phyloP scores from a whole-genome alignment of 345 rosid genomes.

The Garcia nutans region DNA sequence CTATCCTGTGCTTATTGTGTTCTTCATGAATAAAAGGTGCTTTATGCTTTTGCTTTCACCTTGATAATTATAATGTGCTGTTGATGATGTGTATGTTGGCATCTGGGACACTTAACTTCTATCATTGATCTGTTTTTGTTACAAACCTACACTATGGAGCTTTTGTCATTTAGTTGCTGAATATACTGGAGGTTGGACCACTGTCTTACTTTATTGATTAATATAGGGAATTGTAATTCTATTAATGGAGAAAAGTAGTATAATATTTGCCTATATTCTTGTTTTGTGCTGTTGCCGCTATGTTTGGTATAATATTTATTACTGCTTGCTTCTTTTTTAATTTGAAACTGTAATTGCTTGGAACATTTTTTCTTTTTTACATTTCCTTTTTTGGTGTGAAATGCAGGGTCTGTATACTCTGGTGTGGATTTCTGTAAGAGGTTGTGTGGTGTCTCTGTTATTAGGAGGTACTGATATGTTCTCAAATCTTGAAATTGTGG shows the following conservation, averaged over 20 bases:
- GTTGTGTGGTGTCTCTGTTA: slow-evolving; percentile 94
- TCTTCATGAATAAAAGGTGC: background rate
- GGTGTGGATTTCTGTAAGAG: slow-evolving; percentile 99
- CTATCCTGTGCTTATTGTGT: background rate
- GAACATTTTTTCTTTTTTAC: background rate
- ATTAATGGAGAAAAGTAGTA: background rate
- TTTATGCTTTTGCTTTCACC: background rate
- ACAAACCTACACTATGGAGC: background rate
- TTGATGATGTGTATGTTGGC: background rate
- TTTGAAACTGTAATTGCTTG: background rate
- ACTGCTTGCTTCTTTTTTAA: background rate
- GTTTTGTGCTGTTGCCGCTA: background rate
- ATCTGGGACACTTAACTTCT: background rate
- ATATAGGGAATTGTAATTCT: background rate
- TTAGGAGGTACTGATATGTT: slow-evolving; percentile 70
- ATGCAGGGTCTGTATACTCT: slow-evolving; percentile 88
- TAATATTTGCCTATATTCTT: background rate
- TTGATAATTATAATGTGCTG: background rate
- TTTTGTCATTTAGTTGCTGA: too few relatives aligned
- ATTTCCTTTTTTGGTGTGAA: slow-evolving; percentile 9
- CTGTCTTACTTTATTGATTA: background rate
- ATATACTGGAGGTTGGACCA: background rate
- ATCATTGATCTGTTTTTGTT: background rate
- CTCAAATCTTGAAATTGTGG: slow-evolving; percentile 14
- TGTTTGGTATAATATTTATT: background rate